Base-by-base conservation (phyloP, 1,139 yeast species). In the Hemisphaericaspora subhashii region DNA sequence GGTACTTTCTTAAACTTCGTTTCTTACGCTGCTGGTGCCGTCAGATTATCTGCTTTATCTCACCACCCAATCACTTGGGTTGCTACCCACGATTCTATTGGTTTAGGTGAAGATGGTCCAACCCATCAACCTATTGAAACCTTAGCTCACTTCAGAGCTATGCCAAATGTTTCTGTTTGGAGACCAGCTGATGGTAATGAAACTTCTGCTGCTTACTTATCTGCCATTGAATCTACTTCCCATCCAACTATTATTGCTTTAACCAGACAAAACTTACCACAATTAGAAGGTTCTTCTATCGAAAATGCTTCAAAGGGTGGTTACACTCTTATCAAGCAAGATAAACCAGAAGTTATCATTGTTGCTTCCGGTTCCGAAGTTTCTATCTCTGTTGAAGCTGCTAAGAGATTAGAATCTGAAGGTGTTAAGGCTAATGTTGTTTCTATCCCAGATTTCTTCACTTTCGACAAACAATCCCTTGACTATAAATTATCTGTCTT, bases 131-230 rank as follows among this genome's bases (percentile, higher is more conserved):
- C 99, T 69, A 88, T 92, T 58, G 99, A 92, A 80, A 92, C 98
- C 48, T 75, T 92, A 65, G 96, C 98, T 47, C 98, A 92, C 72
- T 82, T 94, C 72, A 88, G 99, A 79, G 96, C 98, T 53, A 66
- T 80, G 58, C 99, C 99, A 74, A 94, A 94, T 79, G 61, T 82
- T 57, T 80, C 84, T 66, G 98, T 92, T 47, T 92, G 98, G 98
- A 88, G 99, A 81, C 98, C 98, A 56, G 98, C 98, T 62, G 98
- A 94, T 67, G 99, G 99, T 76, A 92, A 92, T 68, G 99, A 92
- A 77, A 84, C 86, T 52, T 86, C 97, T 53, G 99, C 98, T 60
- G 96, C 98, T 51, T 92, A 92, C 82, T 72, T 78, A 70, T 74
- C 75, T 53, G 87, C 98, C 41, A 58, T 92, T 50, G 81, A 77